A percentile compares a stretch with the other conserved stretches of the same genome.
Conservation (phyloP, 1,139 yeast genomes). For the Yamadazyma jaroonii region DNA sequence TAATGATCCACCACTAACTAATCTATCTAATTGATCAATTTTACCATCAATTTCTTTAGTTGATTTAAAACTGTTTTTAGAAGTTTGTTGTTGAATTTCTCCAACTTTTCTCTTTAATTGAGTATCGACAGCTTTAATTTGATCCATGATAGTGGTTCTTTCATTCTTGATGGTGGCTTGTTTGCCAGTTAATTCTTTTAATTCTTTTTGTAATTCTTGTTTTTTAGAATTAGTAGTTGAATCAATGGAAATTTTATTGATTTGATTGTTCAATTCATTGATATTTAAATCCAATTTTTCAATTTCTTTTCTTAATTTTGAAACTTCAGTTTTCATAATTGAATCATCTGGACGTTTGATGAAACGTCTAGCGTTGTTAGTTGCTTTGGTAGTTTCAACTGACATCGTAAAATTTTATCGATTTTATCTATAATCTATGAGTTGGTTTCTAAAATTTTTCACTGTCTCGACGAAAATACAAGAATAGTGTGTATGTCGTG, state of each 20-base stretch:
- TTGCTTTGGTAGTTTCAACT: slow-evolving; percentile 13
- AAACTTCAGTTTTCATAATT: slow-evolving; percentile 57
- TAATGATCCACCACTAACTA: slow-evolving; percentile 76
- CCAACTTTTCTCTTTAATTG: slow-evolving; percentile 71
- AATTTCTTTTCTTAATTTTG: slow-evolving; percentile 62
- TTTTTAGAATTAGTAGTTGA: slow-evolving; percentile 51
- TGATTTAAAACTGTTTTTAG: slow-evolving; percentile 68
- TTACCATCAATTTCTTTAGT: slow-evolving; percentile 78
- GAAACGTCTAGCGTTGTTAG: slow-evolving; percentile 31
- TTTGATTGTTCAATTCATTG: slow-evolving; percentile 40
- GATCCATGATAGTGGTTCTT: slow-evolving; percentile 67
- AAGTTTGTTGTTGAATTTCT: slow-evolving; percentile 70
- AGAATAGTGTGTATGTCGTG: slow-evolving; percentile 3
- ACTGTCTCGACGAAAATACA: slow-evolving; percentile 5
- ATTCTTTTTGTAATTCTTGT: slow-evolving; percentile 61
- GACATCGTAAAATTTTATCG: slow-evolving; percentile 16
- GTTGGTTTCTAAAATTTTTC: slow-evolving; percentile 7
- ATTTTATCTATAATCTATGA: background rate
- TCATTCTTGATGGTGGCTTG: slow-evolving; percentile 73
- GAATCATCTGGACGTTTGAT: slow-evolving; percentile 78
- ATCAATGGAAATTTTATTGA: slow-evolving; percentile 43
- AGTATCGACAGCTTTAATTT: slow-evolving; percentile 69
- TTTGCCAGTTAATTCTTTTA: slow-evolving; percentile 58
- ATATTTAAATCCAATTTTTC: slow-evolving; percentile 60
- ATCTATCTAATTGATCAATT: slow-evolving; percentile 66